Base-by-base conservation (phyloP, 306 rosid genomes). In the Castanospermum australe region DNA sequence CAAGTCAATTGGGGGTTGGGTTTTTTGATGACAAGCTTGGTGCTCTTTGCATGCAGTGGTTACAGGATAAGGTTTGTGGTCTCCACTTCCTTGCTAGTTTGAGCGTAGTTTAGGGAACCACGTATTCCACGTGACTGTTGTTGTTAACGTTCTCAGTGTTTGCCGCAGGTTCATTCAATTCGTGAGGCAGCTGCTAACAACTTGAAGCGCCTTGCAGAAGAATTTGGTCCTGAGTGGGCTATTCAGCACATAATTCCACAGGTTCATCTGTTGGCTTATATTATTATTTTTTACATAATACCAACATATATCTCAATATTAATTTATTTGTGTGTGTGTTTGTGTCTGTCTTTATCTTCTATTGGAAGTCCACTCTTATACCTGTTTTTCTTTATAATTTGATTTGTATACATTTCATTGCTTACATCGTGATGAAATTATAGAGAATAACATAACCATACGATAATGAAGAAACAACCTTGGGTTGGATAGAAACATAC, bases 1-100 rank as follows among this genome's bases (percentile, higher is more conserved):
- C 97, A 38, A 90, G 95, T 85, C 97, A 92, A 67, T 84, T 92
- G 77, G 97, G 95, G 62, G 92, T 92, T 65, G 93, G 93, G n/a
- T 92, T 90, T 84, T 92, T 92, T n/a, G 96, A 92, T 73, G 97
- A 92, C 84, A 92, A 90, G 86, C 96, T 92, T 42, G 97, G 97
- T 56, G 83, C 93, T 33, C 96, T 92, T 77, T 92, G 97, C 88
- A 90, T 92, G 97, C 97, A 92, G 82, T 92, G 97, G 97, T 83
- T 92, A 69, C 91, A 87, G 73, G 97, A 92, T 64, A 92, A 90
- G 97, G 97, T 92, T 74, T 65, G 88, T 75, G 66, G 56, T 62
- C 76, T 67, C 50, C 66, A 25, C 33, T 52, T 45, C 18, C 38
- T 15, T 28, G 41, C 35, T 82, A 54, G 42, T 32, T 48, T 71